Conservation (phyloP, 2,329 filamentous ascomycete species). For the Fusarium piperis region DNA sequence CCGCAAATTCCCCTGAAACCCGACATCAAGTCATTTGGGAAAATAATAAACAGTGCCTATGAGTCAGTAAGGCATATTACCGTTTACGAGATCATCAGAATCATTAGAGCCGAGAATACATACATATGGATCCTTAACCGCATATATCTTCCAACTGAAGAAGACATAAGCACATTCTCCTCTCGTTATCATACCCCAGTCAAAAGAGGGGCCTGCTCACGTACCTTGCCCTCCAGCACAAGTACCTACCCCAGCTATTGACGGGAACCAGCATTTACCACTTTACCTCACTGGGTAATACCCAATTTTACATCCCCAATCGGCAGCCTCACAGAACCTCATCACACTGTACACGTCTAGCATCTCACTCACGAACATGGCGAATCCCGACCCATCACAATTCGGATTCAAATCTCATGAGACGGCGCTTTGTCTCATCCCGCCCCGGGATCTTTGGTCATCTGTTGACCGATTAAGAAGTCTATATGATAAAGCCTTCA, state of each 20-base stretch:
- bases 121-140: not conserved
- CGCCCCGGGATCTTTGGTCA: slow-evolving; percentile 58
- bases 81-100: not conserved
- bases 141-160: not conserved
- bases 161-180: not conserved
- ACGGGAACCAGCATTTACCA: not conserved
- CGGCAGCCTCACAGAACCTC: not conserved
- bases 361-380: slow-evolving; percentile 19
- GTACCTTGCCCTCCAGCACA: not conserved
- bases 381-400: not conserved
- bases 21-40: not conserved
- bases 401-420: slow-evolving; percentile 55
- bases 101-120: not conserved
- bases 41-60: not conserved
- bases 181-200: not conserved
- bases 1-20: not conserved
- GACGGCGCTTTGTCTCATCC: slow-evolving; percentile 70
- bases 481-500: slow-evolving; percentile 70
- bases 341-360: not conserved
- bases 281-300: not conserved
- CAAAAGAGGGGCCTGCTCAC: not conserved
- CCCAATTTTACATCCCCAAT: not conserved
- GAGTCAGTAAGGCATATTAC: not conserved
- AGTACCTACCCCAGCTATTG: not conserved
- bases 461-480: slow-evolving; percentile 64